A percentile compares a stretch with the other conserved stretches of the same genome.
Conservation (phyloP, 2,329 filamentous ascomycete genomes). For the Cordyceps sp. region DNA sequence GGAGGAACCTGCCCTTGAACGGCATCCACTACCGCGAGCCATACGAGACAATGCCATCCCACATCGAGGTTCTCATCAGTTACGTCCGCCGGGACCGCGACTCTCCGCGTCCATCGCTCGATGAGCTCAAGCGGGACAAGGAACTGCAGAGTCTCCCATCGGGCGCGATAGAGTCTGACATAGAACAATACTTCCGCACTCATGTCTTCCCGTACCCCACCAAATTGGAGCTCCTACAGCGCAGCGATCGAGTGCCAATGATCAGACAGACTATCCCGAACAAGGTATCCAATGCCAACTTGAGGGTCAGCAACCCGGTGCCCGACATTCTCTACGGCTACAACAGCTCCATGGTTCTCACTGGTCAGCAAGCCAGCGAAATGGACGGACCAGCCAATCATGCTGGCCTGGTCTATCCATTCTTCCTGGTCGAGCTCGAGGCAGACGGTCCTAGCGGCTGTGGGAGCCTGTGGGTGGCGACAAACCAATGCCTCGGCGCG, state of each 20-base stretch:
- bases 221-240: too few relatives aligned
- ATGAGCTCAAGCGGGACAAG: not conserved
- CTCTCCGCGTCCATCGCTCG: not conserved
- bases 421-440: too few relatives aligned
- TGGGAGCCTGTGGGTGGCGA: too few relatives aligned
- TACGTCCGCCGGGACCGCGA: not conserved
- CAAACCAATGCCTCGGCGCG: too few relatives aligned
- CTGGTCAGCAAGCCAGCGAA: too few relatives aligned
- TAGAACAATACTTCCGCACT: not conserved
- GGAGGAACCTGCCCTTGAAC: not conserved
- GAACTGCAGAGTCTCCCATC: not conserved
- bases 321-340: too few relatives aligned
- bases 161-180: not conserved
- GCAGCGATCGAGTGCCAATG: not conserved
- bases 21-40: not conserved
- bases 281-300: not conserved
- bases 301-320: not conserved
- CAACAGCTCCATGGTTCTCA: too few relatives aligned
- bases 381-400: too few relatives aligned
- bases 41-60: not conserved
- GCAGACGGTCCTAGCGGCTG: too few relatives aligned
- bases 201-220: too few relatives aligned
- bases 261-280: not conserved
- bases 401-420: too few relatives aligned
- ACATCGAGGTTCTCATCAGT: not conserved